phyloP scores from a whole-genome alignment of 768 basidiomycete genomes.

The Mycena olivaceomarginata region DNA sequence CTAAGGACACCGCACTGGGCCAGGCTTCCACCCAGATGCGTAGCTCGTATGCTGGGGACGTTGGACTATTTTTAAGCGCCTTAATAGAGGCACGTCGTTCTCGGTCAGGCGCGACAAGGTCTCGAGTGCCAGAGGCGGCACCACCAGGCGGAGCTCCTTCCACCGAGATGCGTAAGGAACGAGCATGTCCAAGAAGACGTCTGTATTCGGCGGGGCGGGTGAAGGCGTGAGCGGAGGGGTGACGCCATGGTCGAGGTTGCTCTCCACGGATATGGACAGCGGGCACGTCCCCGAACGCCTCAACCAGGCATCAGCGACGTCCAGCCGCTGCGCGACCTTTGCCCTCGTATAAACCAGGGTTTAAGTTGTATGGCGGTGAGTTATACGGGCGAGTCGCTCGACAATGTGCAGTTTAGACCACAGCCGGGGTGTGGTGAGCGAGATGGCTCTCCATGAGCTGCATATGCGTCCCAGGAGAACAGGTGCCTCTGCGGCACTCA shows the following conservation, averaged over 20 bases:
- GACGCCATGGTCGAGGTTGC: constrained; percentile 4
- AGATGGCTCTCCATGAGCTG: constrained; percentile 51
- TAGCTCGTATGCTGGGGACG: background rate
- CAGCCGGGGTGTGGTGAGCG: constrained; percentile 49
- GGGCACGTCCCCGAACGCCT: constrained; percentile 2
- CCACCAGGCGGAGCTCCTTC: background rate
- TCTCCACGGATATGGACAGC: constrained; percentile 3
- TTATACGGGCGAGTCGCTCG: background rate
- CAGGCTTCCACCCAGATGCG: background rate
- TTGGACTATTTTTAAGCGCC: background rate
- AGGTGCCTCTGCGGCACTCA: constrained; percentile 47
- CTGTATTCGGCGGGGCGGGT: background rate
- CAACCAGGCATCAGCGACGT: constrained; percentile 25
- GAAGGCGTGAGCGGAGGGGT: background rate
- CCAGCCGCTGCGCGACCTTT: constrained; percentile 31
- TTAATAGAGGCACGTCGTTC: constrained; percentile 16
- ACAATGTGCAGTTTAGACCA: constrained; percentile 48
- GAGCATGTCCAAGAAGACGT: background rate
- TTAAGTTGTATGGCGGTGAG: background rate
- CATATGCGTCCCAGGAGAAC: constrained; percentile 55
- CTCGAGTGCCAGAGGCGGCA: background rate
- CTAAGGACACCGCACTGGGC: background rate
- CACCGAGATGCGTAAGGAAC: constrained; percentile 15
- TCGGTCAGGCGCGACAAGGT: background rate
- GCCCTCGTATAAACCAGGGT: background rate